Percentiles rank a stretch among this genome's conserved stretches.
phyloP scores from a whole-genome alignment of 2,329 filamentous ascomycete genomes.

The Gremmenia infestans region DNA sequence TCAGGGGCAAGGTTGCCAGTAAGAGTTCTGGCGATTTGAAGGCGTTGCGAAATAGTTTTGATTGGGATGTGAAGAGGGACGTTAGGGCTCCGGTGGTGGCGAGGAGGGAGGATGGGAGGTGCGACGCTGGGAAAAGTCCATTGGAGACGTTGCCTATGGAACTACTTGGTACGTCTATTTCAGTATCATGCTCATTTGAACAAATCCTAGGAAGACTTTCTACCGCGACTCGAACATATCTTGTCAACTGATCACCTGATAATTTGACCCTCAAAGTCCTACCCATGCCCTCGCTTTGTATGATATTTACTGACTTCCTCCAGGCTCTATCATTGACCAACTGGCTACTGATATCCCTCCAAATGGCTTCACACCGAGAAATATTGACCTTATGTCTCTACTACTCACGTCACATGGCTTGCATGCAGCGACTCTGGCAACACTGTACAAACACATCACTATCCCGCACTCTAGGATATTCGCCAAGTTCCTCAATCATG shows the following conservation, averaged over 20 bases:
- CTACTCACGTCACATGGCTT: conserved; percentile 71
- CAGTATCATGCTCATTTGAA: background rate
- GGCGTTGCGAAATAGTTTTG: conserved; percentile 51
- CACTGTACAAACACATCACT: conserved; percentile 74
- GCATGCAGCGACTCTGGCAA: conserved; percentile 66
- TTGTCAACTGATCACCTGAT: conserved; percentile 8
- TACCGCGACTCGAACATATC: background rate
- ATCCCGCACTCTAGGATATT: conserved; percentile 81
- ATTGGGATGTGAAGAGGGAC: conserved; percentile 30
- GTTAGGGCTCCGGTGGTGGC: background rate
- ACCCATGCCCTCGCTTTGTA: conserved; percentile 1
- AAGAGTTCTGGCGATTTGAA: conserved; percentile 58
- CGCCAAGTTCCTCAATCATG: conserved; percentile 70
- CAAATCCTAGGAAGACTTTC: background rate
- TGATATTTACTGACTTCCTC: conserved; percentile 12
- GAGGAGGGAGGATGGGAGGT: conserved; percentile 20
- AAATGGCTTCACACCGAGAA: conserved; percentile 71
- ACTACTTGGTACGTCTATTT: conserved; percentile 56
- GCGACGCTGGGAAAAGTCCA: conserved; percentile 34
- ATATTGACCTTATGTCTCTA: conserved; percentile 71
- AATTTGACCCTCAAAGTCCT: conserved; percentile 5
- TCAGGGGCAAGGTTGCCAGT: conserved; percentile 51
- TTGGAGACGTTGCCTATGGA: conserved; percentile 67
- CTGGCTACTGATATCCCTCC: conserved; percentile 68
- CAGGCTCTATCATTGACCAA: conserved; percentile 69